These are phyloP conservation scores for Citrus cavaleriei DNA, from an alignment of 345 rosid genomes.

Conservation along the genomic window DNA sequence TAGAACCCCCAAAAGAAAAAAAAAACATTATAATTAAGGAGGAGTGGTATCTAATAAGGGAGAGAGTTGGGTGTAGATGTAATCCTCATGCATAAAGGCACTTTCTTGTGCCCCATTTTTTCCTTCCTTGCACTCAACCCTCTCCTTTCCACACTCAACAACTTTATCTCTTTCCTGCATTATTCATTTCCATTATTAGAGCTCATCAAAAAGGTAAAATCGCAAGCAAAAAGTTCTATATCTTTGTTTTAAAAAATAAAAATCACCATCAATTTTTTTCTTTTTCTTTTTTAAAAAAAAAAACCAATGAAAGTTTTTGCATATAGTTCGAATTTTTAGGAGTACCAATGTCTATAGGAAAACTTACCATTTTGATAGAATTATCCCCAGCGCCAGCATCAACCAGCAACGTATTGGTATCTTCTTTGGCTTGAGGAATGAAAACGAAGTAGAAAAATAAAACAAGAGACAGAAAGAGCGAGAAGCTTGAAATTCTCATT, in stretches of 20 bases:
- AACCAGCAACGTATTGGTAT: background rate
- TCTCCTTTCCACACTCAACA: constrained; percentile 5
- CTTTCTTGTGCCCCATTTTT: constrained; percentile 10
- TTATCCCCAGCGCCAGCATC: constrained; percentile 3
- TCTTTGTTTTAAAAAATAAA: no score
- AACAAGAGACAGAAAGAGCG: background rate
- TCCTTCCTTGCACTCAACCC: constrained; percentile 19
- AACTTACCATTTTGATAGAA: constrained; percentile 7
- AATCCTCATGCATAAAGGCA: constrained; percentile 17
- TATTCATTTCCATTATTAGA: background rate
- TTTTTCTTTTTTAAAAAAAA: no score
- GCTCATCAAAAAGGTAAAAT: no score
- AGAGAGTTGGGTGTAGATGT: constrained; percentile 25
- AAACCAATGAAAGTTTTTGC: no score
- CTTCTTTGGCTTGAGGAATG: constrained; percentile 3
- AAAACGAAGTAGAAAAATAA: constrained; percentile 3
- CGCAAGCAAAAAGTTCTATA: no score
- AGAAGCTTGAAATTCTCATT: constrained; percentile 3
- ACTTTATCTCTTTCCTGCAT: background rate
- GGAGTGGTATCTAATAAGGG: background rate
- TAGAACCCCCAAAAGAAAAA: no score
- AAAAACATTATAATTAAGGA: background rate
- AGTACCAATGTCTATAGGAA: background rate
- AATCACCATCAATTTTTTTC: no score
- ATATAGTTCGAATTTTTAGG: no score